Base-by-base conservation (phyloP, 306 rosid species). In the Canavalia ensiformis region DNA sequence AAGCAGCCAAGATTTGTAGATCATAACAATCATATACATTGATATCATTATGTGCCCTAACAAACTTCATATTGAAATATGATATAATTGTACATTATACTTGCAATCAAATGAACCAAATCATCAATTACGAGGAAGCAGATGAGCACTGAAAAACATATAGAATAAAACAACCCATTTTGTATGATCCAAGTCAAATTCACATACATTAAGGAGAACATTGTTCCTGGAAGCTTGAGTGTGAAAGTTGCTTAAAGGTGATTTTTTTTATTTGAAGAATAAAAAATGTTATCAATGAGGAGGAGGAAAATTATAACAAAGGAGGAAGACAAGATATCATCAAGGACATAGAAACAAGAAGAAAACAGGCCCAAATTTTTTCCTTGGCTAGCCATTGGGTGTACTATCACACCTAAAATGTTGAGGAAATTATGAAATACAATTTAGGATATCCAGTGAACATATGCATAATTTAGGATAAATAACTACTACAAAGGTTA, bases 21-120 rank as follows among this genome's bases (percentile, higher is more conserved):
- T 50, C 39, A 41, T 3, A 42, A 70, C 12, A 70, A 37, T 60
- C 35, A 18, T 72, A 67, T 60, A 58, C 50, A n/a, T 42, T 49
- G 13, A 51, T 49, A 31, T 51, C 49, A 41, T 11, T 58, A 67
- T 33, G 18, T 50, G 18, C 35, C 44, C 68, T 47, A 70, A 57
- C 81, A 66, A 67, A 57, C 34, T 65, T 56, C 72, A 75, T 12
- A 11, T 28, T 56, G 67, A 79, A 68, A 69, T 81, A 33, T 51
- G n/a, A n/a, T 28, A 52, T 59, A 34, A 50, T 34, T 50, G 70
- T 41, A 33, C 57, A 39, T 65, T 7, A 33, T 11, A 72, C 33
- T 28, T 13, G 8, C 2, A 39, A 52, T 11, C 9, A 51, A 64
- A 37, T 34, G 66, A 77, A 64, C 73, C 41, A 39, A 66, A 77